These are phyloP conservation scores for Aeminium ludgeri DNA, from an alignment of 495 filamentous ascomycete genomes.

Conservation along the genomic window DNA sequence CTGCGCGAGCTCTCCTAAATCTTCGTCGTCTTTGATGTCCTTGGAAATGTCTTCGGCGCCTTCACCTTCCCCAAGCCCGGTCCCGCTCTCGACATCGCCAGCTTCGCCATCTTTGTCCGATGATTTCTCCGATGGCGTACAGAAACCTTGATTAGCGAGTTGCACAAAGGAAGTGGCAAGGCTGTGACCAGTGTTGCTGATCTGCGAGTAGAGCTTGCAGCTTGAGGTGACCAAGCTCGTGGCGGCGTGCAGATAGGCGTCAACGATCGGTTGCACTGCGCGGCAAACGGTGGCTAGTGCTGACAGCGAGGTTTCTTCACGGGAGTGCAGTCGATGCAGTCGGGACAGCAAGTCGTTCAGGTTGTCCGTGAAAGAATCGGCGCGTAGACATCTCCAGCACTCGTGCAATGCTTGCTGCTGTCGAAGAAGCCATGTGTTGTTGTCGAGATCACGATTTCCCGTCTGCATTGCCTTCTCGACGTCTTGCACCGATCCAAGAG, in stretches of 20 bases:
- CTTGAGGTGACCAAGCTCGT: constrained; percentile 34
- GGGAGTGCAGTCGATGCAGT: not conserved
- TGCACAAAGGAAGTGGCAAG: constrained; percentile 59
- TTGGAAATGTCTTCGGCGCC: constrained; percentile 96
- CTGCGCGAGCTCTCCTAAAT: constrained; percentile 79
- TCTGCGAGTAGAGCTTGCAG: constrained; percentile 42
- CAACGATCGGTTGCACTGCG: constrained; percentile 48
- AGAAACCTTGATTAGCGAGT: constrained; percentile 73
- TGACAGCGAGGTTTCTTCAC: not conserved
- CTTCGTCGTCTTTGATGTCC: constrained; percentile 83
- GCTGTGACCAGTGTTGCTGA: constrained; percentile 52
- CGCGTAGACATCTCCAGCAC: not conserved
- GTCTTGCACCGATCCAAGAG: constrained; percentile 23
- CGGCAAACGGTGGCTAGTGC: constrained; percentile 5
- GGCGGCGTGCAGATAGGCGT: constrained; percentile 51
- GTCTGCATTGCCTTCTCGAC: constrained; percentile 11
- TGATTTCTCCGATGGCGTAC: constrained; percentile 63
- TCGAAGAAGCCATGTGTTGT: constrained; percentile 15
- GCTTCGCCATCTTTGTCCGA: constrained; percentile 41
- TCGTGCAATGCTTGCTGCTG: constrained; percentile 9
- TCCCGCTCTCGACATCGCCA: constrained; percentile 71
- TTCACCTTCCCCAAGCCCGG: constrained; percentile 63
- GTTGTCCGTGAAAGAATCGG: constrained; percentile 1
- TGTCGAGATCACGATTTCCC: not conserved
- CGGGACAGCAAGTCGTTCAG: constrained; percentile 4